Base-by-base conservation (phyloP, 2,329 filamentous ascomycete species). In the Ophiostoma montium region DNA sequence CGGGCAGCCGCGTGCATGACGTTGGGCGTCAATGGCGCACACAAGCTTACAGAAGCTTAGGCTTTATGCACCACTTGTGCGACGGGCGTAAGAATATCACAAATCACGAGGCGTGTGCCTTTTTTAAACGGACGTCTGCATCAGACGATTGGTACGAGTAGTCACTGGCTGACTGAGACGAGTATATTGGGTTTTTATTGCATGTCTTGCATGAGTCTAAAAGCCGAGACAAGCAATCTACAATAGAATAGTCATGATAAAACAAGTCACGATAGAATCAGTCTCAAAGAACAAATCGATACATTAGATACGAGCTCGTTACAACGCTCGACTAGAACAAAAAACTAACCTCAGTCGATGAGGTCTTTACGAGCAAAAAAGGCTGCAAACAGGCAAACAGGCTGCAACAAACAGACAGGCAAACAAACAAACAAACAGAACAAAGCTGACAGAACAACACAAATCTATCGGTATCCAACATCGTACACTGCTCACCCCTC, bases 401-500 rank as follows among this genome's bases (percentile, higher is more conserved):
- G 35, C 35, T 38, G 35, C 13, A 41, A 27, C 11, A n/a, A 6
- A 15, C 21, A 27, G 6, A 30, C n/a, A 23, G 6, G 16, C 16
- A 19, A 11, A 42, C 23, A 44, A 33, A 8, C n/a, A 7, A 31
- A 8, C 13, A 42, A 31, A 23, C 38, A 23, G 5, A 30, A 30
- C 23, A 21, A 42, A 3, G 4, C 8, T 7, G 27, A 32, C 6
- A 43, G 11, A 44, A 21, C 8, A 23, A 10, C n/a, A 43, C 27
- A 44, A 21, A 33, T 42, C 39, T 42, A 42, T 42, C 39, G 23
- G 39, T 31, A 42, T 42, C 39, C 39, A 42, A 42, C 39, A 42
- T 42, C 39, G 39, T 42, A 42, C 39, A 42, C 39, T 42, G 39
- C 39, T 42, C 39, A 21, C 23, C 39, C 38, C 35, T 21, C n/a